Evolutionary conservation across 371 early-diverging fungal species (phyloP), one percentile per base, ranked within the genome.

Genomic region (Entomophthora muscae): DNA sequence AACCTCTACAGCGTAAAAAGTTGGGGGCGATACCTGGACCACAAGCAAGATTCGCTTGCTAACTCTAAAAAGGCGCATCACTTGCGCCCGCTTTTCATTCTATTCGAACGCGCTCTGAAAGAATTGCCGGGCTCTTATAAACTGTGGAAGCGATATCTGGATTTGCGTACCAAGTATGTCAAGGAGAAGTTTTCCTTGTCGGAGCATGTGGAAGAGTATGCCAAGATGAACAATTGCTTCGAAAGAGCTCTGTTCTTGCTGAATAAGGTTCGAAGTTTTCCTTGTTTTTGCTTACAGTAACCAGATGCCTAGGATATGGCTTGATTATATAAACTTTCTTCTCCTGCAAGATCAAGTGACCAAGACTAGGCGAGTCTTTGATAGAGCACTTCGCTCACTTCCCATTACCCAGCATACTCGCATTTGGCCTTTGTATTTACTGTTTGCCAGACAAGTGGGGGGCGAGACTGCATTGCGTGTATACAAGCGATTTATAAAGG

Each of bases 101-200:
- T 95, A 0, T 93, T 82, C 69, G 95, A 95, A 70, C 85, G 98
- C 10, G 94, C 96, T 0, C 70, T 95, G 29, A 76, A 80, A 61
- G 80, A 83, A 57, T 73, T 96, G 1, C 98, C 98, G 0, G 90
- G 94, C 1, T 89, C 90, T 3, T 97, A 94, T 75, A 95, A 93
- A 71, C 77, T 98, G 17, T 98, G 97, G 97, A 91, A 89, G 68
- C 70, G 73, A 32, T 94, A 95, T 67, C 71, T 95, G n/a, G 86
- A 86, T 68, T 70, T 83, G 52, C 82, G 92, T 54, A 71, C 75
- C 31, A 71, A 76, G 29, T 75, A 72, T 51, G 65, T 89, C 3
- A 57, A 72, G 17, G 70, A 73, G 28, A 70, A 76, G 22, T 58
- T 71, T 51, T 70, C 85, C 67, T 72, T 83, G 23, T 69, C 77